Evolutionary conservation across 495 filamentous ascomycete species (phyloP), one percentile per base, ranked within the genome.

Genomic region (Friedmanniomyces simplex): DNA sequence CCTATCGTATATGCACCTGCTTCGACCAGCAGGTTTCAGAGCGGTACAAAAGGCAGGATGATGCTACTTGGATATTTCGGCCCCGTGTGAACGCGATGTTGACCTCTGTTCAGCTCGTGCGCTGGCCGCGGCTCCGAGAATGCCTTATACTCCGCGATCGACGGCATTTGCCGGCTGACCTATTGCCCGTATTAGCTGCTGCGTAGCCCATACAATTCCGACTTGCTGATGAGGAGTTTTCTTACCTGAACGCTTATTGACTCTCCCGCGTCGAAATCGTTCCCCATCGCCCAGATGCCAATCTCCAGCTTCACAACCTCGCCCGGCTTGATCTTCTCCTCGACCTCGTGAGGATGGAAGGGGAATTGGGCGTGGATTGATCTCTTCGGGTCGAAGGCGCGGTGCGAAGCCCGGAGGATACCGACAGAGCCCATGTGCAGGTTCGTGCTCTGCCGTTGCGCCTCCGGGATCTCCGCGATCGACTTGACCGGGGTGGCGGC

Each of bases 331-430:
- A 74, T 59, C 63, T 68, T 71, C 45, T 73, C 66, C 34, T 70
- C 57, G 5, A 55, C 59, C 2, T 56, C 52, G 48, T 73, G 72
- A 0, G 69, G 67, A 45, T 74, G 68, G 60, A 72, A 72, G 0
- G 68, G 69, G 36, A 66, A 69, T 13, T 69, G 64, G 0, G 62
- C 55, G 46, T 73, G 69, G 1, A 68, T 64, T 1, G 59, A 64
- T 51, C 52, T 62, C 5, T 48, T 18, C 7, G 59, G 21, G 47
- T 70, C 68, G 34, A 69, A 57, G 2, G 49, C 65, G 49, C 34
- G 34, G 16, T 73, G 71, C 0, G 68, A 71, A 3, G 68, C 72
- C 13, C 72, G 66, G 22, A 73, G 63, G 8, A 69, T 37, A 37
- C 34, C 34, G 34, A 37, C 34, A 37, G 34, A 37, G 1, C 71